Evolutionary conservation across 1,284 basidiomycete genomes (phyloP).

Genomic region (Ganoderma lucidum): DNA sequence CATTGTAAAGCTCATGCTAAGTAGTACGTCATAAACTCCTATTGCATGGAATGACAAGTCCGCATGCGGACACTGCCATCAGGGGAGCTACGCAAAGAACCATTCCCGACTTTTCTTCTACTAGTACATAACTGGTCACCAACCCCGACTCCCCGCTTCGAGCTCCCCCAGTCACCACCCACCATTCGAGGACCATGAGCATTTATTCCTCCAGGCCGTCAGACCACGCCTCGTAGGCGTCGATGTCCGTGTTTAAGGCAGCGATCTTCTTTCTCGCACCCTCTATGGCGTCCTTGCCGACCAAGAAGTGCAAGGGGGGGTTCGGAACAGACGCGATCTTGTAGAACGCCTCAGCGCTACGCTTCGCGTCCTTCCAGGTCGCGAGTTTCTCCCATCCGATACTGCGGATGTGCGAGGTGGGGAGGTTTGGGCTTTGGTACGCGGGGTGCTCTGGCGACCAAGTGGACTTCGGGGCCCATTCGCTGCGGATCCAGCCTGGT

Average conservation of each 20-base stretch:
- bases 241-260: not conserved
- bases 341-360: slow-evolving; percentile 25
- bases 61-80: not conserved
- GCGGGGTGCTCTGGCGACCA: slow-evolving; percentile 22
- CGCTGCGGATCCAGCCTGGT: slow-evolving; percentile 17
- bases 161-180: too few relatives aligned
- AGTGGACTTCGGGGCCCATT: not conserved
- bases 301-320: slow-evolving; percentile 24
- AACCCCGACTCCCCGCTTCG: too few relatives aligned
- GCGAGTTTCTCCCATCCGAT: not conserved
- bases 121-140: too few relatives aligned
- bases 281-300: slow-evolving; percentile 23
- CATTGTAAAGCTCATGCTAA: too few relatives aligned
- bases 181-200: too few relatives aligned
- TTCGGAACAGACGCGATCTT: slow-evolving; percentile 12
- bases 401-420: slow-evolving; percentile 5
- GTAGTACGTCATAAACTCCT: too few relatives aligned
- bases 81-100: not conserved
- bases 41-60: not conserved
- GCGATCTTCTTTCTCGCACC: slow-evolving; percentile 16
- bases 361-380: slow-evolving; percentile 11
- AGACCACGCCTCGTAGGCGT: slow-evolving; percentile 23
- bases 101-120: too few relatives aligned
- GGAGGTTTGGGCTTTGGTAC: slow-evolving; percentile 23
- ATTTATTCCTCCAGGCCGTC: slow-evolving; percentile 9